Evolutionary conservation across 1,139 yeast species (phyloP), one percentile per base, ranked within the genome.

Genomic region (Yamadazyma triangularis): DNA sequence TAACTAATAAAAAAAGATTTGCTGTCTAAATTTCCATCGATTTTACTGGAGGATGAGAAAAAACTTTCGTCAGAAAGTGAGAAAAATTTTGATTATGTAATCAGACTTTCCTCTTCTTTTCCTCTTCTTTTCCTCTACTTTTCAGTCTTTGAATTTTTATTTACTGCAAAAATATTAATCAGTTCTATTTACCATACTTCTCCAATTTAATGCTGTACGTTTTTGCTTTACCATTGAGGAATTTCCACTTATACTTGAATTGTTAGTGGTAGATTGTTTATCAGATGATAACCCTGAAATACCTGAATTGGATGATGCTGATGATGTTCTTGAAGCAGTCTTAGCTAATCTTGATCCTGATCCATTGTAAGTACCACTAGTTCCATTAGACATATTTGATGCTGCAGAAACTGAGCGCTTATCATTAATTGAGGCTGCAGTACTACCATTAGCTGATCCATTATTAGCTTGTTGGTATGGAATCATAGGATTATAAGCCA

Each of bases 171-270:
- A n/a, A n/a, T n/a, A n/a, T n/a, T n/a, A n/a, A n/a, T n/a, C n/a
- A n/a, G n/a, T n/a, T n/a, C n/a, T n/a, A n/a, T n/a, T 18, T 18
- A 18, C 20, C 20, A 18, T 11, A 24, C 9, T 45, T 48, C 73
- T 64, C 77, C 77, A 71, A 50, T 66, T 67, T 53, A 70, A 51
- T 1, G 73, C 66, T 15, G 73, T 68, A 39, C 73, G 54, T 55
- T 64, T 68, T 13, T 58, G 46, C 36, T 53, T 49, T 7, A 6
- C 11, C 15, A 10, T 20, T 19, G 50, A 32, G n/a, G 42, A 32
- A 11, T 28, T n/a, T 18, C 29, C 29, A 31, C 39, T 38, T 15
- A 25, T 15, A 16, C 30, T 28, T 9, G 41, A 42, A 15, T 36
- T 38, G 14, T 33, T 33, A 8, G 39, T 29, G 15, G 40, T 32